These are phyloP conservation scores for Dioszegia aurantiaca DNA, from an alignment of 768 basidiomycete species.

Conservation along the genomic window DNA sequence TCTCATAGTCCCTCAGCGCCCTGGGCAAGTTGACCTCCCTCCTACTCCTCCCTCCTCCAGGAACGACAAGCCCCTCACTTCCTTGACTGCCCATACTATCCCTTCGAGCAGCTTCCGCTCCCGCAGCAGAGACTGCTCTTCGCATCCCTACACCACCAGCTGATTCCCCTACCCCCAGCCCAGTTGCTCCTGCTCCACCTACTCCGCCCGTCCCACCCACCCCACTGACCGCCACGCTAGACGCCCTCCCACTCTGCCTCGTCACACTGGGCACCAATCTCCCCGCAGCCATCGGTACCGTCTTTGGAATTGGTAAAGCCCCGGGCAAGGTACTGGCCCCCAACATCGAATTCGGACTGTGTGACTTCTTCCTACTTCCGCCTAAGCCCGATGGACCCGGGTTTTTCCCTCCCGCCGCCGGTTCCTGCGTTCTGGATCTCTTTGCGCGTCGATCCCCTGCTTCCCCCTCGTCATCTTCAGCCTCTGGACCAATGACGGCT, in stretches of 20 bases:
- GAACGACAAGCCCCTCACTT: conserved; percentile 12
- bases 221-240: background rate
- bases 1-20: conserved; percentile 35
- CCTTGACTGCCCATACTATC: conserved; percentile 11
- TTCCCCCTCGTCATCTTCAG: conserved; percentile 15
- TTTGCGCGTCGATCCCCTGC: conserved; percentile 12
- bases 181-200: too few relatives aligned
- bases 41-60: conserved; percentile 20
- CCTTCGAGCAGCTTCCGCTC: background rate
- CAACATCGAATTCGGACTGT: background rate
- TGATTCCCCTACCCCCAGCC: background rate
- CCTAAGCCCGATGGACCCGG: conserved; percentile 6
- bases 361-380: background rate
- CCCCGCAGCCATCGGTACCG: conserved; percentile 6
- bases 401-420: too few relatives aligned
- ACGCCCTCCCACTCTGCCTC: background rate
- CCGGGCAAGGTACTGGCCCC: too few relatives aligned
- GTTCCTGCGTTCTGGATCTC: conserved; percentile 13
- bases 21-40: conserved; percentile 30
- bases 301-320: background rate
- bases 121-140: conserved; percentile 8
- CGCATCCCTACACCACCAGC: conserved; percentile 1
- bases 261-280: background rate
- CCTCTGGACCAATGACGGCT: conserved; percentile 23
- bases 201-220: background rate